Conservation (phyloP, 257 asterid species). For the Rhazya stricta region DNA sequence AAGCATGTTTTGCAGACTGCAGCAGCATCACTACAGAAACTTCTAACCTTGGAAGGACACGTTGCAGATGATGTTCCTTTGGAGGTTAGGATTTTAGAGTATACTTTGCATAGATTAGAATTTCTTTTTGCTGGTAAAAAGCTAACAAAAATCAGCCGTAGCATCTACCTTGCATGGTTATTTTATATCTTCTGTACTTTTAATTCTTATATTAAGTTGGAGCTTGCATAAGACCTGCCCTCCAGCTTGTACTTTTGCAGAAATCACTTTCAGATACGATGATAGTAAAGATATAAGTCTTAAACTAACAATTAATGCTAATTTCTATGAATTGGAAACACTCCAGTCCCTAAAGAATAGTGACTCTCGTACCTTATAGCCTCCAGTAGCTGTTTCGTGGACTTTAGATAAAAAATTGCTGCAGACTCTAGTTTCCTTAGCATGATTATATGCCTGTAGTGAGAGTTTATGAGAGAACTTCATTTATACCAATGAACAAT, state of each 20-base stretch:
- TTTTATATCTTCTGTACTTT: not conserved
- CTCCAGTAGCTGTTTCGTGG: not conserved
- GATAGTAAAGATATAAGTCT: not conserved
- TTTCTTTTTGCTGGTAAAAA: too few species aligned
- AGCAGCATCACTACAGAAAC: constrained; percentile 79
- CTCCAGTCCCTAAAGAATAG: not conserved
- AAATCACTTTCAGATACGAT: too few species aligned
- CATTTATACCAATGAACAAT: not conserved
- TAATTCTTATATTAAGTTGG: not conserved
- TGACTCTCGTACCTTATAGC: not conserved
- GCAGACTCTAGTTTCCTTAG: not conserved
- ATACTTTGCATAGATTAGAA: not conserved
- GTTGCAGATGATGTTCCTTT: constrained; percentile 87
- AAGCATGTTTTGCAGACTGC: constrained; percentile 91
- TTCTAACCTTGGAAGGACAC: constrained; percentile 70
- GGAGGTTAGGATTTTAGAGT: constrained; percentile 43
- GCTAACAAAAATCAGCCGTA: not conserved
- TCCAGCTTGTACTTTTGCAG: not conserved
- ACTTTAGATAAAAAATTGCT: not conserved
- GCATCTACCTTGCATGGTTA: not conserved
- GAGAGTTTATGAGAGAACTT: not conserved
- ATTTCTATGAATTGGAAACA: not conserved
- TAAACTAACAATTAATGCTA: not conserved
- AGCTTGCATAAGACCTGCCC: not conserved
- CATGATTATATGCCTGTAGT: too few species aligned